Percentiles rank a stretch among this genome's conserved stretches.
Evolutionary conservation across 208 protist species (phyloP).

Genomic region (Acanthamoeba quina): DNA sequence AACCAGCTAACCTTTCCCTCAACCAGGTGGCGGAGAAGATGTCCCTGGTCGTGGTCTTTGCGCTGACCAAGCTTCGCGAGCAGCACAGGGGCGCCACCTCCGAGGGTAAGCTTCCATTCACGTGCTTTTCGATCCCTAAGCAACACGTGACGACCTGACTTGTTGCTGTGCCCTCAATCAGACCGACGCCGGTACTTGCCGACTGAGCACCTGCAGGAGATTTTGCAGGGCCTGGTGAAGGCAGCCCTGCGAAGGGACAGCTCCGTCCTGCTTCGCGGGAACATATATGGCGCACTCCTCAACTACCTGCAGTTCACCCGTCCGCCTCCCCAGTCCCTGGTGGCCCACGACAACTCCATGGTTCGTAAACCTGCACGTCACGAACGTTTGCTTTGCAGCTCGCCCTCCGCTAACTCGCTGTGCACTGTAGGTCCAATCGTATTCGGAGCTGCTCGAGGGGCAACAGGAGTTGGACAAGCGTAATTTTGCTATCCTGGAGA

Average conservation of each 20-base stretch:
- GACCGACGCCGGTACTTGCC: neutral
- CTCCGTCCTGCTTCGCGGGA: slow-evolving; percentile 53
- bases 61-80: slow-evolving; percentile 65
- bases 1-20: neutral
- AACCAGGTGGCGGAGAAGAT: slow-evolving; percentile 64
- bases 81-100: slow-evolving; percentile 49
- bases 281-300: slow-evolving; percentile 63
- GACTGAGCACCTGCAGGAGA: slow-evolving; percentile 5
- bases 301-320: slow-evolving; percentile 75
- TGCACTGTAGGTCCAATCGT: neutral
- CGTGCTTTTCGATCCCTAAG: neutral
- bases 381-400: neutral
- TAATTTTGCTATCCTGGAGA: slow-evolving; percentile 64
- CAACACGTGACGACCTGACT: neutral
- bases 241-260: slow-evolving; percentile 20
- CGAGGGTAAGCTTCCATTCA: neutral
- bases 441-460: neutral
- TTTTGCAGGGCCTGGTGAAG: slow-evolving; percentile 27
- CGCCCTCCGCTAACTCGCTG: neutral
- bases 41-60: slow-evolving; percentile 56
- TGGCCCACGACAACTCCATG: slow-evolving; percentile 26
- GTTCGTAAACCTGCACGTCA: neutral
- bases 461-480: slow-evolving; percentile 64
- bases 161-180: neutral
- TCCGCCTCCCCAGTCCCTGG: neutral